These are phyloP conservation scores for Nemania diffusa DNA, from an alignment of 2,329 filamentous ascomycete species.

Conservation along the genomic window DNA sequence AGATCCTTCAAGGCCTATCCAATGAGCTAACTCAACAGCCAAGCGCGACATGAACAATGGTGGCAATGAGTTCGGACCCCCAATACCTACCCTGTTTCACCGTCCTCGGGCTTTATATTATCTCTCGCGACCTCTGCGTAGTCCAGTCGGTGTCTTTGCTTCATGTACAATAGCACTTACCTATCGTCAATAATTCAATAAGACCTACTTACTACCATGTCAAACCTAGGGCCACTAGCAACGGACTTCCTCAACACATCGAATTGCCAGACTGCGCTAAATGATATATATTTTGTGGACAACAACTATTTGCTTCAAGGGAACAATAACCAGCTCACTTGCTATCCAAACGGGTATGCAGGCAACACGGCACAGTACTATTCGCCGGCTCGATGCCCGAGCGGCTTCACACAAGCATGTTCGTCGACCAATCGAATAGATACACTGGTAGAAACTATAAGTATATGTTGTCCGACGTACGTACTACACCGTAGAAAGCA, in stretches of 20 bases:
- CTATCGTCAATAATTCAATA: too few species aligned
- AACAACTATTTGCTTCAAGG: not conserved
- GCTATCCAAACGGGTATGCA: not conserved
- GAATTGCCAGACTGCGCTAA: not conserved
- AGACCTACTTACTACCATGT: not conserved
- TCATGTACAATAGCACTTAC: too few species aligned
- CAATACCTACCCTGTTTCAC: too few species aligned
- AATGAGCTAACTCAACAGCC: too few species aligned
- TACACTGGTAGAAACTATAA: not conserved
- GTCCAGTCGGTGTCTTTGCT: too few species aligned
- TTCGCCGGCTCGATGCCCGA: not conserved
- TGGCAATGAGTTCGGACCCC: too few species aligned
- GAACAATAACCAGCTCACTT: not conserved
- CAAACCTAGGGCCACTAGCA: not conserved
- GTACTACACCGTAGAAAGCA: not conserved
- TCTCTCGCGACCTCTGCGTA: too few species aligned
- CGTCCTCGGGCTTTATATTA: too few species aligned
- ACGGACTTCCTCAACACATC: not conserved
- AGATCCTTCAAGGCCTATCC: too few species aligned
- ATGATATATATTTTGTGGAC: not conserved
- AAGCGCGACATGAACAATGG: too few species aligned
- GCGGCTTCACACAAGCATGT: not conserved
- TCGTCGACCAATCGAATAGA: not conserved
- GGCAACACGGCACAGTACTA: not conserved
- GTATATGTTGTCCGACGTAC: constrained; percentile 1